Evolutionary conservation across 2,329 filamentous ascomycete genomes (phyloP).

Genomic region (Pyrenophora tritici-repentis): DNA sequence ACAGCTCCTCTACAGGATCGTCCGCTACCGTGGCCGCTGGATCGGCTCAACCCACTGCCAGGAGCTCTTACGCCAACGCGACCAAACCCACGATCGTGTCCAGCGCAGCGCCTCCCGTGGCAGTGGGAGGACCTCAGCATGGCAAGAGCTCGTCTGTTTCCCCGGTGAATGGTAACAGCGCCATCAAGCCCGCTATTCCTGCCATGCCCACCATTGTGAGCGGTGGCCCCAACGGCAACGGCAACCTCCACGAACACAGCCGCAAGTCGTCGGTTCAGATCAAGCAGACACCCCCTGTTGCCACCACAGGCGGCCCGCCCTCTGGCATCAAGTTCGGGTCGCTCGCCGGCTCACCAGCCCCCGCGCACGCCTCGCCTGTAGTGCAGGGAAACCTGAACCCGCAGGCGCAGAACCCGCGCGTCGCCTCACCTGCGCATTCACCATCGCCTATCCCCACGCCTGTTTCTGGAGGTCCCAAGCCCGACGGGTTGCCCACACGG

Average conservation of each 20-base stretch:
- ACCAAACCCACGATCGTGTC: constrained; percentile 60
- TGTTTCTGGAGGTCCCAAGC: constrained; percentile 80
- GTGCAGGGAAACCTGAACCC: constrained; percentile 63
- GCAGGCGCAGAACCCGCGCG: constrained; percentile 66
- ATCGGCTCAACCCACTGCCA: constrained; percentile 60
- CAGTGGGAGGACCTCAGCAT: constrained; percentile 58
- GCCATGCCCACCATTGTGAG: constrained; percentile 64
- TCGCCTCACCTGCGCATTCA: constrained; percentile 83
- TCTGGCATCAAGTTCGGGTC: constrained; percentile 79
- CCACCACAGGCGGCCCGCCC: constrained; percentile 53
- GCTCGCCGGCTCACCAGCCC: constrained; percentile 65
- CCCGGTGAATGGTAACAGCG: constrained; percentile 84
- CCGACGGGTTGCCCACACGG: constrained; percentile 72
- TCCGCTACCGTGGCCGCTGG: constrained; percentile 57
- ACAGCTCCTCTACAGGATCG: constrained; percentile 56
- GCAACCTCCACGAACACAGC: constrained; percentile 73
- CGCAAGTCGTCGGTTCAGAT: constrained; percentile 94
- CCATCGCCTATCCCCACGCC: constrained; percentile 93
- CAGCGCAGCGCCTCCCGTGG: constrained; percentile 57
- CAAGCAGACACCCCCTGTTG: constrained; percentile 70
- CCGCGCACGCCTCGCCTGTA: constrained; percentile 70
- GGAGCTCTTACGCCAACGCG: constrained; percentile 64
- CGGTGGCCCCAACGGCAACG: constrained; percentile 69
- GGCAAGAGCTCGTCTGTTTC: constrained; percentile 58
- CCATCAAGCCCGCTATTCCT: constrained; percentile 17